phyloP scores from a whole-genome alignment of 306 rosid genomes.

The Sicyos baderoa region DNA sequence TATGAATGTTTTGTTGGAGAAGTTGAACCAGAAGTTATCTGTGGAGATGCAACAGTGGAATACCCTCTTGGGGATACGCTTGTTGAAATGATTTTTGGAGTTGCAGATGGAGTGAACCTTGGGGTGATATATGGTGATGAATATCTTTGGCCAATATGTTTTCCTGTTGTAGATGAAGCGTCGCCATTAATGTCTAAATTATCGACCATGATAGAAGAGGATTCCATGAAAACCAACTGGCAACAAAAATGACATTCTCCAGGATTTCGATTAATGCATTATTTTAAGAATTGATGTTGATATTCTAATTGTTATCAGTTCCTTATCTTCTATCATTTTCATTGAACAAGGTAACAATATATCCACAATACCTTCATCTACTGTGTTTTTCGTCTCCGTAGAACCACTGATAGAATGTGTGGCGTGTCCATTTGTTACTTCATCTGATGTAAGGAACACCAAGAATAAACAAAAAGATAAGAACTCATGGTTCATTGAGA shows the following conservation, averaged over 20 bases:
- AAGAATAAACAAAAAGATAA: background rate
- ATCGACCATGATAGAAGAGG: constrained; percentile 4
- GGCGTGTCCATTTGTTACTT: constrained; percentile 41
- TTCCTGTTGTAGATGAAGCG: constrained; percentile 39
- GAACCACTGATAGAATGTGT: constrained; percentile 41
- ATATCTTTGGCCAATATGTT: constrained; percentile 46
- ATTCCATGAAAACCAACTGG: constrained; percentile 7
- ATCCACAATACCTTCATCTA: constrained; percentile 63
- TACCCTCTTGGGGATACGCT: constrained; percentile 70
- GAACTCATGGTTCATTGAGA: constrained; percentile 5
- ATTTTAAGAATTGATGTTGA: too few relatives aligned
- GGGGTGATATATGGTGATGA: constrained; percentile 90
- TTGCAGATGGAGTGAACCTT: constrained; percentile 77
- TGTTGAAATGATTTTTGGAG: constrained; percentile 74
- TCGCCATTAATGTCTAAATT: constrained; percentile 4
- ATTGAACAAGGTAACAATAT: constrained; percentile 17
- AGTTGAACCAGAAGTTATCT: constrained; percentile 50
- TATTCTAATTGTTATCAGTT: background rate
- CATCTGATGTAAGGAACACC: constrained; percentile 45
- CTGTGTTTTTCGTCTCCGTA: constrained; percentile 31
- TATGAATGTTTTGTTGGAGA: constrained; percentile 64
- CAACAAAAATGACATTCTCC: constrained; percentile 7
- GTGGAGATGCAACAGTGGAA: constrained; percentile 67
- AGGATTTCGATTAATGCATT: background rate
- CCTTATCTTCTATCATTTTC: background rate